These are phyloP conservation scores for Trichoderma arundinaceum DNA, from an alignment of 2,329 filamentous ascomycete genomes.

Conservation along the genomic window DNA sequence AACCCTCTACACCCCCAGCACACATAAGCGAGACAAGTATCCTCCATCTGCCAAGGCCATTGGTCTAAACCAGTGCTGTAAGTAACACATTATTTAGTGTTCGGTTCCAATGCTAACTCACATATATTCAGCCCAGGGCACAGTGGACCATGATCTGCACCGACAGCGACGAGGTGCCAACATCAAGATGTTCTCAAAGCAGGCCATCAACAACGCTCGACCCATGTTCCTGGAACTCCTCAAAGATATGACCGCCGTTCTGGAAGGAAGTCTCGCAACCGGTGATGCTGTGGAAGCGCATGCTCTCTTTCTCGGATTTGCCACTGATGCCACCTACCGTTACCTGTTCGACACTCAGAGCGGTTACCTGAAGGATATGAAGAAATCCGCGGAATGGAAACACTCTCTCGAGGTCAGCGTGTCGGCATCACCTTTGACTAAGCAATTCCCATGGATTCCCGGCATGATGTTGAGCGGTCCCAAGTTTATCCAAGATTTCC, in stretches of 20 bases:
- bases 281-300: not conserved
- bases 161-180: conserved; percentile 1
- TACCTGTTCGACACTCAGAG: not conserved
- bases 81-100: not conserved
- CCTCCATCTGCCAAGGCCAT: not conserved
- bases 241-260: not conserved
- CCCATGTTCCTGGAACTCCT: conserved; percentile 11
- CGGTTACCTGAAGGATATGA: not conserved
- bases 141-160: conserved; percentile 18
- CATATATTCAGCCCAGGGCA: not conserved
- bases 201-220: not conserved
- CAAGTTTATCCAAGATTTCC: not conserved
- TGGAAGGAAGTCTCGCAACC: not conserved
- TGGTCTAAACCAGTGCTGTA: not conserved
- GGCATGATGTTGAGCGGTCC: conserved; percentile 8
- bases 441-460: conserved; percentile 24
- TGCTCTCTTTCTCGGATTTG: not conserved
- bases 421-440: conserved; percentile 5
- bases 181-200: conserved; percentile 11
- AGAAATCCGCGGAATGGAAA: not conserved
- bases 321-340: not conserved
- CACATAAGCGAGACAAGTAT: conserved; percentile 12
- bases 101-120: not conserved
- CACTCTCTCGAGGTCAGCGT: conserved; percentile 4
- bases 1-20: conserved; percentile 33